A percentile compares a stretch with the other conserved stretches of the same genome.
Conservation (phyloP, 2,329 filamentous ascomycete genomes). For the Lomentospora prolificans region DNA sequence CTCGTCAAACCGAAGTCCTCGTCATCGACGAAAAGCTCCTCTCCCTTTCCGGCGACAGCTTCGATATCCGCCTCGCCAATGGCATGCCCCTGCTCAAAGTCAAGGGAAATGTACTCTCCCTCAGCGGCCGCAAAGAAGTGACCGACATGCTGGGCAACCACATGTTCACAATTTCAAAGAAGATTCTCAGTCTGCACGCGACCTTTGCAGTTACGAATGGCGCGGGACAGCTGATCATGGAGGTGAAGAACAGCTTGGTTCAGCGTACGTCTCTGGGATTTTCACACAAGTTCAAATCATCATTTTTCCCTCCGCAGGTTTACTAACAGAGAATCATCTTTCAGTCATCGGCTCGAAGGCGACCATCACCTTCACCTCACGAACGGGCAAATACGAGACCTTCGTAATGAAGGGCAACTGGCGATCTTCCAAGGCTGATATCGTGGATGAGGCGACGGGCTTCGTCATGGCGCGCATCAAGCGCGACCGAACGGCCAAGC, state of each 20-base stretch:
- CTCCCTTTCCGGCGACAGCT: conserved; percentile 53
- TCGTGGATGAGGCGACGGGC: conserved; percentile 40
- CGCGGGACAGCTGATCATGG: conserved; percentile 35
- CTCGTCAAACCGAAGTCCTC: conserved; percentile 34
- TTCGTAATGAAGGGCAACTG: conserved; percentile 53
- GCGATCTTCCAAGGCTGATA: conserved; percentile 46
- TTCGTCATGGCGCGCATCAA: conserved; percentile 47
- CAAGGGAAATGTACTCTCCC: conserved; percentile 41
- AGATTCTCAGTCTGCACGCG: conserved; percentile 38
- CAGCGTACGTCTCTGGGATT: conserved; percentile 17
- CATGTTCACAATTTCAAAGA: conserved; percentile 49
- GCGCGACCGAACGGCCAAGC: conserved; percentile 45
- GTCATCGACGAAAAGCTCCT: conserved; percentile 51
- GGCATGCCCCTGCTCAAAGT: conserved; percentile 46
- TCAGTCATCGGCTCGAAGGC: conserved; percentile 45
- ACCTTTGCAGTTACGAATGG: conserved; percentile 41
- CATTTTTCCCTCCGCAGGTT: not conserved
- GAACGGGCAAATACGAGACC: conserved; percentile 29
- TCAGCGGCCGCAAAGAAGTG: conserved; percentile 46
- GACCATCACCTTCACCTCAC: conserved; percentile 47
- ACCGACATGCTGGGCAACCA: conserved; percentile 41
- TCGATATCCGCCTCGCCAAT: conserved; percentile 47
- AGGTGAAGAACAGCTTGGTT: conserved; percentile 44
- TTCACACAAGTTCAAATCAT: too few relatives aligned
- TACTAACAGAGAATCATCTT: not conserved